A percentile compares a stretch with the other conserved stretches of the same genome.
Conservation (phyloP, 768 basidiomycete species). For the Kondoa subrosea region DNA sequence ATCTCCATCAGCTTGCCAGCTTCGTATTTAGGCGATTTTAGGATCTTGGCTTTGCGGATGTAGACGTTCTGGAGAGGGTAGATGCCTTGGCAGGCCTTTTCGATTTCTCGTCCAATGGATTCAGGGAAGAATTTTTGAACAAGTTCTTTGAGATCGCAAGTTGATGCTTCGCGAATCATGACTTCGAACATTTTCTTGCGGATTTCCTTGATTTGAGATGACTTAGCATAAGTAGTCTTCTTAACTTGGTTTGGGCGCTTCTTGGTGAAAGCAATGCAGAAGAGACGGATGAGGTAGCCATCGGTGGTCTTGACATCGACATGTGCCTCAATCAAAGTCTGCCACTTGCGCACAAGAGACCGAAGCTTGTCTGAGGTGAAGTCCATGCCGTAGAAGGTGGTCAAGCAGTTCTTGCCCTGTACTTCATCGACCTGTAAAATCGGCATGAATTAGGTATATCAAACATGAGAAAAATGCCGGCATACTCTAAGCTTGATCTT, state of each 20-base stretch:
- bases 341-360: slow-evolving; percentile 99
- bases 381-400: slow-evolving; percentile 99
- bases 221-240: slow-evolving; percentile 97
- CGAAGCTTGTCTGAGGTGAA: slow-evolving; percentile 99
- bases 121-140: slow-evolving; percentile 93
- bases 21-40: slow-evolving; percentile 85
- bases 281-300: slow-evolving; percentile 96
- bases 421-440: slow-evolving; percentile 38
- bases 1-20: slow-evolving; percentile 87
- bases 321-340: slow-evolving; percentile 94
- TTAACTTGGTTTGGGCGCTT: slow-evolving; percentile 87
- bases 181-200: slow-evolving; percentile 99
- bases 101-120: slow-evolving; percentile 96
- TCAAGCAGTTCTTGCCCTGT: slow-evolving; percentile 97
- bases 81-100: slow-evolving; percentile 90
- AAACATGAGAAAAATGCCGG: slow-evolving; percentile 26
- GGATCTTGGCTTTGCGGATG: slow-evolving; percentile 96
- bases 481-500: slow-evolving; percentile 95
- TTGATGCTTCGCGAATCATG: slow-evolving; percentile 85
- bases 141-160: slow-evolving; percentile 90
- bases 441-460: not conserved
- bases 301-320: slow-evolving; percentile 99
- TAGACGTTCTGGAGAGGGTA: slow-evolving; percentile 99
- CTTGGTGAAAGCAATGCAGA: slow-evolving; percentile 98
- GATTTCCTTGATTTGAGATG: slow-evolving; percentile 88